Base-by-base conservation (phyloP, 2,329 filamentous ascomycete genomes). In the Fusarium aywerte region DNA sequence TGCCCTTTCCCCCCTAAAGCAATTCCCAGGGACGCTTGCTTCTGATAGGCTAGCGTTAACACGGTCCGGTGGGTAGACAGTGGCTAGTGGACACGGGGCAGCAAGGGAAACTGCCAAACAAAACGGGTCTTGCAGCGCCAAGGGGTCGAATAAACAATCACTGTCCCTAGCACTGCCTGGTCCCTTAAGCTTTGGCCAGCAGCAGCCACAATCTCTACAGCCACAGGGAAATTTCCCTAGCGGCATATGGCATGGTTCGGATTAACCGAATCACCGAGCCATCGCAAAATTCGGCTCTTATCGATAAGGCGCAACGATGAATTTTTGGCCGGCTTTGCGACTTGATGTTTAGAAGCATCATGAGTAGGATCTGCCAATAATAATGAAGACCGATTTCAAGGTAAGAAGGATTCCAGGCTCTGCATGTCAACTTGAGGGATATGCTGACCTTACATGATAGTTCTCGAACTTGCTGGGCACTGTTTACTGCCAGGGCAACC, bases 301-400 rank as follows among this genome's bases (percentile, higher is more conserved):
- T 78, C 77, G 77, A 79, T 79, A 79, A 78, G 75, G 57, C 58
- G 59, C 56, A 65, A 69, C 58, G 54, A 72, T 62, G 69, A 74
- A 72, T 75, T 77, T 69, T 78, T 78, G 73, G 62, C 54, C 18
- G 67, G 66, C 62, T 54, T 55, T 70, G 59, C 68, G 67, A 70
- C 65, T 72, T 64, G 55, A 50, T 70, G 62, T 50, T 57, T 51
- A 66, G 58, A 65, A 70, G 56, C 60, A 76, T 74, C 68, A 79
- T 79, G 78, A 77, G 73, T 66, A 78, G 80, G 77, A 76, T 74
- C 74, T 73, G 71, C 70, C 79, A 78, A 89, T 80, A 78, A 89
- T 80, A 78, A 99, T 99, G 96, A 99, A 98, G 91, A 98, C 94
- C 71, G 95, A 98, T 82, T 99, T 98, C 80, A 96, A 96, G 89